A percentile compares a stretch with the other conserved stretches of the same genome.
Conservation (phyloP, 805 yeast species). For the Saccharomycopsis microspora region DNA sequence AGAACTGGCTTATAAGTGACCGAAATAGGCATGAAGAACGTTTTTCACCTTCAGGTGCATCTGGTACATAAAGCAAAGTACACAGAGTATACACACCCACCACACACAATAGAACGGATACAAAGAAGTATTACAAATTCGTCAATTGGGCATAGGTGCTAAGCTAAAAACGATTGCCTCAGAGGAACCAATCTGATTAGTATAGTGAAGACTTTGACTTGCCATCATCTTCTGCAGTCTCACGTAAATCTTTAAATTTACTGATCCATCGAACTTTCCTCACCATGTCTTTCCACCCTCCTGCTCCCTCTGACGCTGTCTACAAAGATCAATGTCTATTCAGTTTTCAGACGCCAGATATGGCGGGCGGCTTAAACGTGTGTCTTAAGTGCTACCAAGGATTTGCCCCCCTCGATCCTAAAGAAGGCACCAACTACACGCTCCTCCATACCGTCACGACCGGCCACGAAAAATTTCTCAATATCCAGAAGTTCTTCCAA, state of each 20-base stretch:
- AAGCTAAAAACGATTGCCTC: constrained; percentile 40
- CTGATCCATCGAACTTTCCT: background rate
- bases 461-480: constrained; percentile 13
- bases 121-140: constrained; percentile 28
- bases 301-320: constrained; percentile 4
- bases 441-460: constrained; percentile 8
- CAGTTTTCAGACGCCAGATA: constrained; percentile 17
- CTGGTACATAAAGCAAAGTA: too few relatives aligned
- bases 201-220: background rate
- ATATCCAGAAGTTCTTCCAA: constrained; percentile 11
- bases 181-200: background rate
- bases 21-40: too few relatives aligned
- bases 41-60: too few relatives aligned
- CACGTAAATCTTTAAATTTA: background rate
- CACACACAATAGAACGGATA: too few relatives aligned
- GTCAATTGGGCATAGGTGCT: constrained; percentile 45
- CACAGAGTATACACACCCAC: too few relatives aligned
- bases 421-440: constrained; percentile 8
- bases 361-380: constrained; percentile 13
- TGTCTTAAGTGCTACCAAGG: constrained; percentile 15
- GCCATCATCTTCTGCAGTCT: background rate
- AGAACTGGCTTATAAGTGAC: too few relatives aligned
- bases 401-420: constrained; percentile 12
- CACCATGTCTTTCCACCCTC: constrained; percentile 10
- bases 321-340: constrained; percentile 16